A percentile compares a stretch with the other conserved stretches of the same genome.
phyloP scores from a whole-genome alignment of 257 asterid species.

The Scutellaria barbata region DNA sequence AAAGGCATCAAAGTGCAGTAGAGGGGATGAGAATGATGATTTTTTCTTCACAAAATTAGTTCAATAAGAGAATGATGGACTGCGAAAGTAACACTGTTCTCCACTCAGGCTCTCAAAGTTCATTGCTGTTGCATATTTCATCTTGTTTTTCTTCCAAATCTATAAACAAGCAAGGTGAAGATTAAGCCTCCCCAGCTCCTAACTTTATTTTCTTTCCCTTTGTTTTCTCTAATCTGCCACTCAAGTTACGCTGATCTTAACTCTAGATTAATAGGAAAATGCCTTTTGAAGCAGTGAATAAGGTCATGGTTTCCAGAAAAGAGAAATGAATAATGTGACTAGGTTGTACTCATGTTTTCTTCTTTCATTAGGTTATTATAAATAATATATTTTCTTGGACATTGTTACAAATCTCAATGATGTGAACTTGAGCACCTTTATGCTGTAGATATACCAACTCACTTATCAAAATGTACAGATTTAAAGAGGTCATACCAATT shows the following conservation, averaged over 20 bases:
- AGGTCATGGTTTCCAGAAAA: conserved; percentile 18
- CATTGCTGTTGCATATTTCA: not conserved
- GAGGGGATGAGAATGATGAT: conserved; percentile 3
- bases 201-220: not conserved
- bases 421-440: conserved; percentile 25
- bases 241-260: conserved; percentile 10
- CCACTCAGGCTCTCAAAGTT: not conserved
- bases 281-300: conserved; percentile 6
- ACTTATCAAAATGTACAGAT: conserved; percentile 21
- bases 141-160: not conserved
- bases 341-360: not conserved
- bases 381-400: not conserved
- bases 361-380: not conserved
- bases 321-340: conserved; percentile 12
- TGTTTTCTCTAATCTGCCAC: not conserved
- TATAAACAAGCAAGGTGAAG: conserved; percentile 9
- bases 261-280: conserved; percentile 16
- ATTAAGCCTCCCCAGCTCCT: not conserved
- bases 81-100: not conserved
- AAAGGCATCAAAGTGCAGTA: not conserved
- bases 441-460: conserved; percentile 10
- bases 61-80: not conserved
- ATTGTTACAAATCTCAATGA: not conserved
- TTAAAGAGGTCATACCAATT: conserved; percentile 5
- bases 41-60: conserved; percentile 12